Evolutionary conservation across 139 green algal species (phyloP).

Genomic region (Picochlorum costavermella): DNA sequence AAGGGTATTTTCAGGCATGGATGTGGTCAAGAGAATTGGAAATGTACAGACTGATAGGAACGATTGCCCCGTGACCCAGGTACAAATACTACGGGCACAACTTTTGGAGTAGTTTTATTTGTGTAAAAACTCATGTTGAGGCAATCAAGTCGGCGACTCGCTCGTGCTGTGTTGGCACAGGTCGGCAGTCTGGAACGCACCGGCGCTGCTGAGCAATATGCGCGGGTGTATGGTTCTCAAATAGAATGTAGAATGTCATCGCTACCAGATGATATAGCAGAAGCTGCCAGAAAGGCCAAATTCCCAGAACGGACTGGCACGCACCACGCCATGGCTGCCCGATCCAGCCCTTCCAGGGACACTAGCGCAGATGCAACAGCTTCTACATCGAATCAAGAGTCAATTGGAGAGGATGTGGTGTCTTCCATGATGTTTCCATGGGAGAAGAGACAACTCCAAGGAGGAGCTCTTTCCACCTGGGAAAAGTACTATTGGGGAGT

Average conservation of each 20-base stretch:
- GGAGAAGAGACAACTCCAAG: conserved; percentile 52
- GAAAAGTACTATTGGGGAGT: conserved; percentile 73
- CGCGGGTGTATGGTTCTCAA: too few species aligned
- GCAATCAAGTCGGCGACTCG: not conserved
- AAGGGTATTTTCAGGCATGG: conserved; percentile 78
- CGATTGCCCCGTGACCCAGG: conserved; percentile 60
- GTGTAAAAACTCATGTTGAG: not conserved
- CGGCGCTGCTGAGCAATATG: too few species aligned
- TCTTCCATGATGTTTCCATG: conserved; percentile 48
- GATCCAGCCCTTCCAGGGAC: not conserved
- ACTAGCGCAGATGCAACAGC: not conserved
- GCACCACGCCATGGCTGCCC: not conserved
- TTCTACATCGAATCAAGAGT: not conserved
- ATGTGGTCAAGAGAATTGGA: conserved; percentile 75
- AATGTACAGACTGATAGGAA: conserved; percentile 66
- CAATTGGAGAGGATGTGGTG: not conserved
- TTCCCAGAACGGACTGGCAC: conserved; percentile 6
- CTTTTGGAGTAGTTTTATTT: not conserved
- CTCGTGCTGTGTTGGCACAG: too few species aligned
- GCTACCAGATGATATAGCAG: conserved; percentile 22
- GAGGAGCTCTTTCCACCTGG: conserved; percentile 45
- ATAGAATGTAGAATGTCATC: too few species aligned
- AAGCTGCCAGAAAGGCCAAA: not conserved
- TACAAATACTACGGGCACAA: conserved; percentile 57
- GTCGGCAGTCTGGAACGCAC: too few species aligned